A percentile compares a stretch with the other conserved stretches of the same genome.
phyloP scores from a whole-genome alignment of 208 protist species.

The Novymonas esmeraldas region DNA sequence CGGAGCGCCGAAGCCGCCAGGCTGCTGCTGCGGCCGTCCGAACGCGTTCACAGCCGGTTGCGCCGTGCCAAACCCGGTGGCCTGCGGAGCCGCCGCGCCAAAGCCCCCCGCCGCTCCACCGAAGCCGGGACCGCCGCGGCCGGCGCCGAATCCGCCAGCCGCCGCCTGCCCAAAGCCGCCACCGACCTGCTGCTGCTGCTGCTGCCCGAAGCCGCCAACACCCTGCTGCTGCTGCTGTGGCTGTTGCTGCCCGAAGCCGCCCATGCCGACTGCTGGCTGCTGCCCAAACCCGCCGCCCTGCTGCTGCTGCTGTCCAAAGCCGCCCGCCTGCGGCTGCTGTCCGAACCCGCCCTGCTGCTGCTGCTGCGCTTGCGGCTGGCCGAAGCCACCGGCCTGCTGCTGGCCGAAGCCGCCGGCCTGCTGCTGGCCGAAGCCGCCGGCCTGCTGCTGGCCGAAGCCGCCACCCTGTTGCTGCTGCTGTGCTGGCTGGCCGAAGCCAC shows the following conservation, averaged over 20 bases:
- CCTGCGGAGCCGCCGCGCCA: conserved; percentile 7
- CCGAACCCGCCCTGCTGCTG: conserved; percentile 38
- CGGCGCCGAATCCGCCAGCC: conserved; percentile 32
- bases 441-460: conserved; percentile 41
- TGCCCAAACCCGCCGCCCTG: conserved; percentile 44
- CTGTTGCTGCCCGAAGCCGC: conserved; percentile 50
- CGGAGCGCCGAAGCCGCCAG: conserved; percentile 24
- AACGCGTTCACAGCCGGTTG: conserved; percentile 10
- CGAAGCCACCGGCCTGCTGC: conserved; percentile 10
- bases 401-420: conserved; percentile 54
- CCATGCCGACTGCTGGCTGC: conserved; percentile 28
- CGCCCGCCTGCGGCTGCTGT: conserved; percentile 39
- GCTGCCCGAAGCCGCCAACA: conserved; percentile 37
- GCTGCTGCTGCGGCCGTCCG: conserved; percentile 24
- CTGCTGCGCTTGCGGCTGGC: conserved; percentile 3
- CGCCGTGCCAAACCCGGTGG: conserved; percentile 11
- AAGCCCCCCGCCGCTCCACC: conserved; percentile 11
- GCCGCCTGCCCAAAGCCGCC: conserved; percentile 35
- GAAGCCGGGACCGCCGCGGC: conserved; percentile 12
- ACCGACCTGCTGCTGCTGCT: conserved; percentile 4
- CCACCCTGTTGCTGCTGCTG: conserved; percentile 26
- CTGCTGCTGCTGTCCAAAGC: conserved; percentile 46
- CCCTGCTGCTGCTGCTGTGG: conserved; percentile 25
- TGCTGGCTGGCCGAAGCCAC: conserved; percentile 42
- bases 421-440: conserved; percentile 42